These are phyloP conservation scores for Alternaria brassicae DNA, from an alignment of 2,329 filamentous ascomycete species.

Conservation along the genomic window DNA sequence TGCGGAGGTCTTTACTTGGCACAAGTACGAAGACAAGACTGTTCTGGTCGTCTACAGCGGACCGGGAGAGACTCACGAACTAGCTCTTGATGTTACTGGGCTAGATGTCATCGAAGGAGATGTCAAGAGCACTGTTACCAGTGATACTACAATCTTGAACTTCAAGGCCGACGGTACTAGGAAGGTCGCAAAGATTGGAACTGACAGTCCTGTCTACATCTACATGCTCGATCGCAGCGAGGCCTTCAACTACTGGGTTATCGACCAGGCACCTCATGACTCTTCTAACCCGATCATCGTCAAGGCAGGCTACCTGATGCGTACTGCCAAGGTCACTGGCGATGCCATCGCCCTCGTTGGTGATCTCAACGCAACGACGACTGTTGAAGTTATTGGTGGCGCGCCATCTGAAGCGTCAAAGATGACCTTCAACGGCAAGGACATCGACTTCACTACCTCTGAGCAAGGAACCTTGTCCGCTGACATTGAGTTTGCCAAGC, in stretches of 20 bases:
- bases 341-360: constrained; percentile 68
- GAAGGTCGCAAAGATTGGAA: constrained; percentile 58
- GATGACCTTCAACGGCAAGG: constrained; percentile 68
- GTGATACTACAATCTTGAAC: constrained; percentile 58
- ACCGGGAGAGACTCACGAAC: constrained; percentile 67
- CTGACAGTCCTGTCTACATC: constrained; percentile 57
- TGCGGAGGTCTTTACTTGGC: constrained; percentile 73
- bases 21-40: constrained; percentile 66
- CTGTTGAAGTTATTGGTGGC: constrained; percentile 72
- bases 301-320: constrained; percentile 69
- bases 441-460: constrained; percentile 49
- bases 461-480: constrained; percentile 59
- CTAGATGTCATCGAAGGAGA: constrained; percentile 53
- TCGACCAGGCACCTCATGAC: constrained; percentile 54
- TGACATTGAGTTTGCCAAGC: constrained; percentile 59
- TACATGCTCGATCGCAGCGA: constrained; percentile 67
- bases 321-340: constrained; percentile 64
- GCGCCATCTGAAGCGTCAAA: constrained; percentile 60
- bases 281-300: constrained; percentile 59
- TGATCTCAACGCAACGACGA: constrained; percentile 74
- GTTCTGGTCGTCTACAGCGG: constrained; percentile 71
- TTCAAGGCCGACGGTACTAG: constrained; percentile 65
- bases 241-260: constrained; percentile 74
- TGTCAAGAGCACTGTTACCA: constrained; percentile 48
- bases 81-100: constrained; percentile 57